These are phyloP conservation scores for Colletotrichum kahawae DNA, from an alignment of 2,329 filamentous ascomycete genomes.

Conservation along the genomic window DNA sequence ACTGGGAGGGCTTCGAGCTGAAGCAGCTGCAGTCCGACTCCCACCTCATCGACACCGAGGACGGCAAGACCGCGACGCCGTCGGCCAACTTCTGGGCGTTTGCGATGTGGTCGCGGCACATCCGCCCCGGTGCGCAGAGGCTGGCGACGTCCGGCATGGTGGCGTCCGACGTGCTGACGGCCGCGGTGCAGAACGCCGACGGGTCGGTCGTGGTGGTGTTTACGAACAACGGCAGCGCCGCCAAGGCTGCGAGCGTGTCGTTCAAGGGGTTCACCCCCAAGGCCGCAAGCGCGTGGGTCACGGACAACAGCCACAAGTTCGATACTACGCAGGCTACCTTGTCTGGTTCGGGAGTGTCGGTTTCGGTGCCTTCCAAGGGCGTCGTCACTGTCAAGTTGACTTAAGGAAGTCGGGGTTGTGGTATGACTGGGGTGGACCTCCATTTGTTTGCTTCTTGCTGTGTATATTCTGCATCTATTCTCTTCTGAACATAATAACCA, in stretches of 20 bases:
- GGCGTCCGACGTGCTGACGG: slow-evolving; percentile 31
- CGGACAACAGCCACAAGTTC: slow-evolving; percentile 35
- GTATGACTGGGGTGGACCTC: not conserved
- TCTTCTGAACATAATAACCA: not conserved
- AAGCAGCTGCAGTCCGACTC: slow-evolving; percentile 30
- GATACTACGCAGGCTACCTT: slow-evolving; percentile 21
- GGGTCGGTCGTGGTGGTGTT: slow-evolving; percentile 41
- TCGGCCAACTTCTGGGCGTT: slow-evolving; percentile 44
- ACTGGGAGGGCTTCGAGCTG: slow-evolving; percentile 54
- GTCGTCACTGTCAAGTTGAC: slow-evolving; percentile 29
- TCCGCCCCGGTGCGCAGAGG: slow-evolving; percentile 40
- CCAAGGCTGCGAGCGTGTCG: slow-evolving; percentile 29
- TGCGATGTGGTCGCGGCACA: slow-evolving; percentile 42
- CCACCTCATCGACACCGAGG: slow-evolving; percentile 31
- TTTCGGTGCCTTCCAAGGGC: slow-evolving; percentile 25
- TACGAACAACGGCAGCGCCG: slow-evolving; percentile 34
- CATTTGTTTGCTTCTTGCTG: not conserved
- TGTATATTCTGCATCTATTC: not conserved
- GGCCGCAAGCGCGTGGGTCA: slow-evolving; percentile 38
- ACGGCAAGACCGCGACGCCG: slow-evolving; percentile 33
- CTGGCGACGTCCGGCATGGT: slow-evolving; percentile 31
- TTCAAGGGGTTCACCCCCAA: slow-evolving; percentile 32
- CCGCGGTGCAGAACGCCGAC: slow-evolving; percentile 41
- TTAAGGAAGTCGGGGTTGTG: not conserved
- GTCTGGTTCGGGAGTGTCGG: slow-evolving; percentile 24